Conservation (phyloP, 2,329 filamentous ascomycete genomes). For the Fusarium multiceps region DNA sequence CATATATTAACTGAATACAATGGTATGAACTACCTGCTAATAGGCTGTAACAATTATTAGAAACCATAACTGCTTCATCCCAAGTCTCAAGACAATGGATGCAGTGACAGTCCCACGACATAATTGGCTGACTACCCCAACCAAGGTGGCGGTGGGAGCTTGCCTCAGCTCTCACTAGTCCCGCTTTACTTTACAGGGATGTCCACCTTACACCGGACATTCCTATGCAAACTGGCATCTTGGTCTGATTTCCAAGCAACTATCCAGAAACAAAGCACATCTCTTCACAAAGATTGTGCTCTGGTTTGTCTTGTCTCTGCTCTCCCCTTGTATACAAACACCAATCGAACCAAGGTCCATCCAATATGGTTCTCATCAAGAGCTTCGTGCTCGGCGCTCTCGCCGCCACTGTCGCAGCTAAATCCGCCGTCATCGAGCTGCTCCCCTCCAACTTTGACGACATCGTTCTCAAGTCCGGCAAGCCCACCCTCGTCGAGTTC, state of each 20-base stretch:
- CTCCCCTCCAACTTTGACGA: conserved; percentile 91
- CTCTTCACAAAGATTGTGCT: conserved; percentile 20
- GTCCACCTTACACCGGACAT: conserved; percentile 34
- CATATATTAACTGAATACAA: conserved; percentile 5
- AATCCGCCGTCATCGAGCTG: conserved; percentile 89
- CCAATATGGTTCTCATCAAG: conserved; percentile 68
- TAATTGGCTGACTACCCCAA: conserved; percentile 4
- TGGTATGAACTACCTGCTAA: neutral
- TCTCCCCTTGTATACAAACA: neutral
- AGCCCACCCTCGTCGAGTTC: conserved; percentile 97
- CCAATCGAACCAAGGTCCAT: conserved; percentile 12
- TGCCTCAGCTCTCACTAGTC: conserved; percentile 33
- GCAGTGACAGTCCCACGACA: neutral
- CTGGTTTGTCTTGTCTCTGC: conserved; percentile 5
- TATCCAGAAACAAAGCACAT: conserved; percentile 22
- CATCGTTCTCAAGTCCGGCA: conserved; percentile 88
- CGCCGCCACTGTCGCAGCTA: conserved; percentile 68
- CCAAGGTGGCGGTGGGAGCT: conserved; percentile 30
- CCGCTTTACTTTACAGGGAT: conserved; percentile 34
- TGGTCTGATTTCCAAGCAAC: conserved; percentile 44
- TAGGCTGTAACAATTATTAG: neutral
- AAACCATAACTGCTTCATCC: neutral
- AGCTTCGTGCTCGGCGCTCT: conserved; percentile 69
- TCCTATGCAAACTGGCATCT: conserved; percentile 50
- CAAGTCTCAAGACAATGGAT: neutral